Evolutionary conservation across 2,329 filamentous ascomycete species (phyloP), one percentile per base, ranked within the genome.

Genomic region (Cladosporium cucumerinum): DNA sequence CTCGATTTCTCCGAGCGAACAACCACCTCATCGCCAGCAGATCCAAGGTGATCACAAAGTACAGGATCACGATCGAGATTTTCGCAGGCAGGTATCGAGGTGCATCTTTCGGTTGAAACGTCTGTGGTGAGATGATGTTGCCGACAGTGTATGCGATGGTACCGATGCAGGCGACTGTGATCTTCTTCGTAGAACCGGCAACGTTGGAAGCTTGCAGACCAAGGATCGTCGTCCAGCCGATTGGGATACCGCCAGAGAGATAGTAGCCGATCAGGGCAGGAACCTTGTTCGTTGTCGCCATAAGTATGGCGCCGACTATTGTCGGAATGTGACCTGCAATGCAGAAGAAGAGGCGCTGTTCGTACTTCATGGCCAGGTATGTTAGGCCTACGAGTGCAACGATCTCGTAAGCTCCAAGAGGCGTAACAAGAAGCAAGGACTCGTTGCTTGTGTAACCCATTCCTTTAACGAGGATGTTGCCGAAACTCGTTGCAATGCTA

Each of bases 121-220:
- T 78, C 54, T 77, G 69, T 0, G 78, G 78, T 0, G 71, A 55
- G 55, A 80, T 77, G 52, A 80, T 78, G 66, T 79, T 80, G 14
- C 78, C 82, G 2, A 75, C 28, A 49, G 71, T 73, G 60, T 74
- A 76, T 8, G 71, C 68, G 10, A 72, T 72, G 57, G 75, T 79
- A 26, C 79, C 61, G 6, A 81, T 66, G 8, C 76, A 74, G 4
- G 90, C 83, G 8, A 85, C 86, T 6, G 87, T 82, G 0, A 85
- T 83, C 75, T 90, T 90, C 78, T 91, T 91, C 1, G 89, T 91
- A 69, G 89, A 87, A 0, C 89, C 89, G 26, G 86, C 88, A 16
- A 90, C 80, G 71, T 91, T 91, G 25, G 87, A 68, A 3, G 72
- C 69, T 5, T 71, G 65, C 69, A 77, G 77, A 55, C 74, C 73